phyloP scores from a whole-genome alignment of 371 early-diverging fungal species.

The Mortierella sp. region DNA sequence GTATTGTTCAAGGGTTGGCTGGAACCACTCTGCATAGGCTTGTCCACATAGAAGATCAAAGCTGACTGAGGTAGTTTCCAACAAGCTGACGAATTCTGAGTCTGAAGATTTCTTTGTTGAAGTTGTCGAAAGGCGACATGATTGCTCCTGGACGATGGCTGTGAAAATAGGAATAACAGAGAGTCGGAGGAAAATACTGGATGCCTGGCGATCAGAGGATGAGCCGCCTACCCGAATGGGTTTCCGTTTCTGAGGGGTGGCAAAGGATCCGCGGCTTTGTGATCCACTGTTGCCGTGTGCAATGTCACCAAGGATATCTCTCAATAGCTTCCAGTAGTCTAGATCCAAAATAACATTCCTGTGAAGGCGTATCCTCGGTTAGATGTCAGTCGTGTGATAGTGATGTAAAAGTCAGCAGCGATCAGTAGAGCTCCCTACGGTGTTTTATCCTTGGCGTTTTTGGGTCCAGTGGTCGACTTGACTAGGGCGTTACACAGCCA shows the following conservation, averaged over 20 bases:
- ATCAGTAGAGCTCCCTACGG: constrained; percentile 25
- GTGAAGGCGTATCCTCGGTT: neutral
- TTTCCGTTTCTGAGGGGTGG: neutral
- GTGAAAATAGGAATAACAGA: constrained; percentile 44
- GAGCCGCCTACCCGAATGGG: neutral
- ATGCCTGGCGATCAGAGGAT: constrained; percentile 22
- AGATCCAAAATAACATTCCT: constrained; percentile 27
- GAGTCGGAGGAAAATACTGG: constrained; percentile 30
- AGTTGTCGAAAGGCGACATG: neutral
- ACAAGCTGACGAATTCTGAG: constrained; percentile 8
- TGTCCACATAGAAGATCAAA: constrained; percentile 33
- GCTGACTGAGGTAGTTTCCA: constrained; percentile 21
- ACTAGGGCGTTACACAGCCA: constrained; percentile 47
- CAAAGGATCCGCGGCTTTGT: constrained; percentile 5
- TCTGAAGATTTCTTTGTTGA: neutral
- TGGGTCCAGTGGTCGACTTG: constrained; percentile 33
- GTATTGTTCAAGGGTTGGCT: constrained; percentile 51
- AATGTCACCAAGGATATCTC: constrained; percentile 28
- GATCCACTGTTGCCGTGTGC: constrained; percentile 13
- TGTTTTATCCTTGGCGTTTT: constrained; percentile 21
- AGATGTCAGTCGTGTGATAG: neutral
- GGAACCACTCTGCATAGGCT: constrained; percentile 45
- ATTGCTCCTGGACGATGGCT: constrained; percentile 21
- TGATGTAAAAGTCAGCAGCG: neutral
- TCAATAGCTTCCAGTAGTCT: constrained; percentile 49